phyloP scores from a whole-genome alignment of 2,329 filamentous ascomycete species.

The Metarhizium sp. region DNA sequence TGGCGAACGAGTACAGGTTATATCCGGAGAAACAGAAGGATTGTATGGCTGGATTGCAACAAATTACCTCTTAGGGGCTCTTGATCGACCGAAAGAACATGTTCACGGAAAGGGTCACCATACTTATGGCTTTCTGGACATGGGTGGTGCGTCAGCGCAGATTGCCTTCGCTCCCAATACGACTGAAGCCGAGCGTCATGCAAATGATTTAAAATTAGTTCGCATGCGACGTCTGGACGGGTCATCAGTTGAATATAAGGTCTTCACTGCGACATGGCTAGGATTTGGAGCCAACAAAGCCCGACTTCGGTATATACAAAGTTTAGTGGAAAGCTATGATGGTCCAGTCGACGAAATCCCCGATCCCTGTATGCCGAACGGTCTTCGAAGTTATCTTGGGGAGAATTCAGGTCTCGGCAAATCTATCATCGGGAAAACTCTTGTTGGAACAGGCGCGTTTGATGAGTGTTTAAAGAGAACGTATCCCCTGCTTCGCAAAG shows the following conservation, averaged over 20 bases:
- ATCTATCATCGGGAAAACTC: constrained; percentile 30
- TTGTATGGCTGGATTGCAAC: constrained; percentile 96
- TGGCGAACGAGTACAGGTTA: constrained; percentile 81
- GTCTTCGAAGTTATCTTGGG: constrained; percentile 65
- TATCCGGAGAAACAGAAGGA: constrained; percentile 89
- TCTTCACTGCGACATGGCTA: constrained; percentile 95
- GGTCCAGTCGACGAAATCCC: constrained; percentile 58
- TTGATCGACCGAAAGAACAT: constrained; percentile 67
- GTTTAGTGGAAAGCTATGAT: constrained; percentile 58
- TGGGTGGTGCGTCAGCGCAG: constrained; percentile 95
- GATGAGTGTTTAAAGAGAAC: constrained; percentile 74
- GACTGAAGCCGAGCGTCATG: constrained; percentile 83
- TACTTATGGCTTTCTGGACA: constrained; percentile 95
- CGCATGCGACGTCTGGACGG: constrained; percentile 80
- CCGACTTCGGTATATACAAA: constrained; percentile 71
- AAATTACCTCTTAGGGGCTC: constrained; percentile 89
- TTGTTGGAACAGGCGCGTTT: constrained; percentile 82
- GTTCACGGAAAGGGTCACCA: constrained; percentile 79
- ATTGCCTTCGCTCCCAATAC: constrained; percentile 94
- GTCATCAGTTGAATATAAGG: constrained; percentile 65
- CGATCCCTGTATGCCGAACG: constrained; percentile 82
- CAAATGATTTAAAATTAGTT: constrained; percentile 78
- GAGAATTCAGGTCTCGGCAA: constrained; percentile 29
- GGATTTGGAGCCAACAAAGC: constrained; percentile 97
- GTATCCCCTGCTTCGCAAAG: constrained; percentile 81